Evolutionary conservation across 2,329 filamentous ascomycete species (phyloP).

Genomic region (Diaporthe sp.): DNA sequence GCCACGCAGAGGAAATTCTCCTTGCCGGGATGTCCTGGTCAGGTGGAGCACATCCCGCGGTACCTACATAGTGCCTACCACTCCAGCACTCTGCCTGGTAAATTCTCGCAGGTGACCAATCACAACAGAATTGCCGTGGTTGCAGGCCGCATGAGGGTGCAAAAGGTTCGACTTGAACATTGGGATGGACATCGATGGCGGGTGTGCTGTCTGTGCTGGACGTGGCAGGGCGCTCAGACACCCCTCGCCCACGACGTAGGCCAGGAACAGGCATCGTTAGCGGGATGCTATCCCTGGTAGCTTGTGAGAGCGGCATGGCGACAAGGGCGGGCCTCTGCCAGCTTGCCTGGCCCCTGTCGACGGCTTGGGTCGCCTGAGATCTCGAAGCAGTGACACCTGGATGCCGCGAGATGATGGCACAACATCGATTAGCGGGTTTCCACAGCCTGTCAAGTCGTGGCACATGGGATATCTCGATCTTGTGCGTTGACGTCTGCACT

Average conservation of each 20-base stretch:
- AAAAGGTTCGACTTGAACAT: conserved; percentile 10
- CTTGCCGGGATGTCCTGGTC: conserved; percentile 21
- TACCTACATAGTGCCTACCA: conserved; percentile 31
- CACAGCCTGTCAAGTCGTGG: conserved; percentile 27
- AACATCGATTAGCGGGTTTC: conserved; percentile 28
- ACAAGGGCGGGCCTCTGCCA: conserved; percentile 32
- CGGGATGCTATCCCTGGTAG: conserved; percentile 24
- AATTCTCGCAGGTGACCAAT: conserved; percentile 17
- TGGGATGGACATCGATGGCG: conserved; percentile 22
- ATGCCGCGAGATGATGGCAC: conserved; percentile 30
- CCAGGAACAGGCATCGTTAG: conserved; percentile 32
- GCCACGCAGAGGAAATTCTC: conserved; percentile 25
- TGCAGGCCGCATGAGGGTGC: conserved; percentile 8
- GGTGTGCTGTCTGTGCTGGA: conserved; percentile 21
- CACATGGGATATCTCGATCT: conserved; percentile 14
- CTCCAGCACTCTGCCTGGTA: conserved; percentile 11
- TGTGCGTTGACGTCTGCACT: background rate
- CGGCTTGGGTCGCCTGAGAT: conserved; percentile 7
- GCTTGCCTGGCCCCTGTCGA: conserved; percentile 22
- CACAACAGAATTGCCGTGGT: conserved; percentile 5
- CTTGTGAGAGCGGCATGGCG: conserved; percentile 32
- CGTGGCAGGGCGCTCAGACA: conserved; percentile 25
- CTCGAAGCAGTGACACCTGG: conserved; percentile 26
- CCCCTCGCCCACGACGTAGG: background rate
- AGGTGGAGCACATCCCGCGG: conserved; percentile 7